These are phyloP conservation scores for Xylaria sp. DNA, from an alignment of 2,329 filamentous ascomycete genomes.

Conservation along the genomic window DNA sequence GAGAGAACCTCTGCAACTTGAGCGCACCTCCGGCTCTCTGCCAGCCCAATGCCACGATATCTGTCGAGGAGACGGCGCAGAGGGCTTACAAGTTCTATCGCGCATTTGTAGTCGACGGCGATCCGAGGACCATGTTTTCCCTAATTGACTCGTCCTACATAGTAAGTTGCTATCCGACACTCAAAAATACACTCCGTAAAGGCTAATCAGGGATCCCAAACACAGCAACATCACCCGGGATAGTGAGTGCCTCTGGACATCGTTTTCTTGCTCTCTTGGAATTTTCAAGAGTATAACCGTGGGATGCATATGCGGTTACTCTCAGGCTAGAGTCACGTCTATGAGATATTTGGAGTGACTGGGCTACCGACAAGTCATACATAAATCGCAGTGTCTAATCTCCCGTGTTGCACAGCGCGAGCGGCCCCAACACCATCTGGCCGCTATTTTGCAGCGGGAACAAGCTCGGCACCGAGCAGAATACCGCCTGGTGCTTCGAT, in stretches of 20 bases:
- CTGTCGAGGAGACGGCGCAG: conserved; percentile 53
- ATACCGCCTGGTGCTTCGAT: conserved; percentile 53
- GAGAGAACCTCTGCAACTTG: conserved; percentile 54
- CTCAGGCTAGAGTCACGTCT: not conserved
- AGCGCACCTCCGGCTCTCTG: conserved; percentile 52
- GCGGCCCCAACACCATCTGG: conserved; percentile 53
- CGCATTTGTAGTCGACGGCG: conserved; percentile 55
- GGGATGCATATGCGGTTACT: not conserved
- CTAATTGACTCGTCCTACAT: conserved; percentile 53
- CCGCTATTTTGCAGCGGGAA: conserved; percentile 53
- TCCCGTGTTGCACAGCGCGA: conserved; percentile 32
- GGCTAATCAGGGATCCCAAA: conserved; percentile 4
- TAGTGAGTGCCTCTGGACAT: conserved; percentile 40
- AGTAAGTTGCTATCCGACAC: conserved; percentile 43
- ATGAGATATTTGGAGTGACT: too few species aligned
- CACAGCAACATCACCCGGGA: conserved; percentile 54
- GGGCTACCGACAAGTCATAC: too few species aligned
- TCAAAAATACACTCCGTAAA: too few species aligned
- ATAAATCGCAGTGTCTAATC: too few species aligned
- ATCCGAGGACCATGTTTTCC: conserved; percentile 55
- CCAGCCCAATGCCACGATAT: conserved; percentile 49
- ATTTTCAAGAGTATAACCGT: not conserved
- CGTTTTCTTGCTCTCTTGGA: not conserved
- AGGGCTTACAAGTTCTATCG: conserved; percentile 56
- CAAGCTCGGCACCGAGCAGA: conserved; percentile 50